Percentiles rank a stretch among this genome's conserved stretches.
Evolutionary conservation across 805 yeast genomes (phyloP).

Genomic region (Ogataea kodamae): DNA sequence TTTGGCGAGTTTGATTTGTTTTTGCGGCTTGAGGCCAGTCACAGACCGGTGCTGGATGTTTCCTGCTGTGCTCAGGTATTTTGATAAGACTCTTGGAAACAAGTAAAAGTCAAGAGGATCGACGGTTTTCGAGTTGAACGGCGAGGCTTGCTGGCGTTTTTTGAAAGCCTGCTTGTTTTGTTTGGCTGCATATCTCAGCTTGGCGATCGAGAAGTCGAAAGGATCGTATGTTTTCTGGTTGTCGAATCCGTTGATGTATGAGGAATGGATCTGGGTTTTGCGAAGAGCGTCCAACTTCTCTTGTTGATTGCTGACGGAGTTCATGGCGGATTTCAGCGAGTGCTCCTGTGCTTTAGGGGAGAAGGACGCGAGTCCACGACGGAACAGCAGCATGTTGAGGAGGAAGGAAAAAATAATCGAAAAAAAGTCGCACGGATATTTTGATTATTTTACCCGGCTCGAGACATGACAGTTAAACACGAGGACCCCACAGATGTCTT

Average conservation of each 20-base stretch:
- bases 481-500: too few species aligned
- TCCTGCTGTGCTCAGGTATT: slow-evolving; percentile 68
- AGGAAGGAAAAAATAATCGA: too few species aligned
- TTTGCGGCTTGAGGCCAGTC: slow-evolving; percentile 61
- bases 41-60: slow-evolving; percentile 69
- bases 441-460: slow-evolving; percentile 11
- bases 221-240: slow-evolving; percentile 68
- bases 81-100: slow-evolving; percentile 65
- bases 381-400: slow-evolving; percentile 6
- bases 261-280: slow-evolving; percentile 29
- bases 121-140: slow-evolving; percentile 41
- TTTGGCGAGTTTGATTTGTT: slow-evolving; percentile 68
- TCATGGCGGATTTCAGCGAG: slow-evolving; percentile 21
- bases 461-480: too few species aligned
- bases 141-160: slow-evolving; percentile 28
- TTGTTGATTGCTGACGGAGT: slow-evolving; percentile 21
- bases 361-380: slow-evolving; percentile 13
- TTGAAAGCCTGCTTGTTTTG: slow-evolving; percentile 11
- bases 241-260: slow-evolving; percentile 45
- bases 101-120: slow-evolving; percentile 70
- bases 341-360: slow-evolving; percentile 9
- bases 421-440: background rate
- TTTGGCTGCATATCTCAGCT: slow-evolving; percentile 48
- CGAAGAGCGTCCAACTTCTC: slow-evolving; percentile 20
- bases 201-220: slow-evolving; percentile 69